Evolutionary conservation across 2,329 filamentous ascomycete species (phyloP).

Genomic region (Penicillium occitanis): DNA sequence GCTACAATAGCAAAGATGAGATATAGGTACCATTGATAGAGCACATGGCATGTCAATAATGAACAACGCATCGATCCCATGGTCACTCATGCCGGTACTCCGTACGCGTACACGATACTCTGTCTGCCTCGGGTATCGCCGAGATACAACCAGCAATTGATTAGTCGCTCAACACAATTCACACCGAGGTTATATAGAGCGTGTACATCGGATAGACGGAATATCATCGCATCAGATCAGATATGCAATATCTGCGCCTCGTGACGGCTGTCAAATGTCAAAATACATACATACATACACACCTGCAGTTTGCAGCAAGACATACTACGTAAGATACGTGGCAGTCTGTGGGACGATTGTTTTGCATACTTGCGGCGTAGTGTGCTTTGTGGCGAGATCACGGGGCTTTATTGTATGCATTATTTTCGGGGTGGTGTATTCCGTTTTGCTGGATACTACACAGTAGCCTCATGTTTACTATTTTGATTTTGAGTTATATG

Average conservation of each 20-base stretch:
- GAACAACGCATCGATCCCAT: constrained; percentile 13
- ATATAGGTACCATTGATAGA: background rate
- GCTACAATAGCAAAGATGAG: background rate
- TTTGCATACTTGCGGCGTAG: constrained; percentile 1
- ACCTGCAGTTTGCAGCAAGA: constrained; percentile 3
- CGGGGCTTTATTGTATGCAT: constrained; percentile 4
- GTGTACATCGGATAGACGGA: background rate
- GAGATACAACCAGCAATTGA: background rate
- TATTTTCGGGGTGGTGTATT: constrained; percentile 2
- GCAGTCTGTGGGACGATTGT: constrained; percentile 12
- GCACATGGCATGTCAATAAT: constrained; percentile 5
- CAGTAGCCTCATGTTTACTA: background rate
- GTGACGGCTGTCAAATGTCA: constrained; percentile 7
- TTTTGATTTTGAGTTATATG: background rate
- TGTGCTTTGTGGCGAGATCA: constrained; percentile 15
- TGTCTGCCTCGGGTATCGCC: background rate
- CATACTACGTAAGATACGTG: constrained; percentile 3
- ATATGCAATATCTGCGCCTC: background rate
- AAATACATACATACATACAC: background rate
- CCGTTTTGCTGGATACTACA: background rate
- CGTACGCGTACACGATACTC: background rate
- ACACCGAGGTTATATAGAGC: background rate
- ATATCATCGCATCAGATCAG: background rate
- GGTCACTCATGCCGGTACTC: background rate
- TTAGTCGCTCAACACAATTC: background rate